phyloP scores from a whole-genome alignment of 2,329 filamentous ascomycete genomes.

The Pseudomassariella vexata region DNA sequence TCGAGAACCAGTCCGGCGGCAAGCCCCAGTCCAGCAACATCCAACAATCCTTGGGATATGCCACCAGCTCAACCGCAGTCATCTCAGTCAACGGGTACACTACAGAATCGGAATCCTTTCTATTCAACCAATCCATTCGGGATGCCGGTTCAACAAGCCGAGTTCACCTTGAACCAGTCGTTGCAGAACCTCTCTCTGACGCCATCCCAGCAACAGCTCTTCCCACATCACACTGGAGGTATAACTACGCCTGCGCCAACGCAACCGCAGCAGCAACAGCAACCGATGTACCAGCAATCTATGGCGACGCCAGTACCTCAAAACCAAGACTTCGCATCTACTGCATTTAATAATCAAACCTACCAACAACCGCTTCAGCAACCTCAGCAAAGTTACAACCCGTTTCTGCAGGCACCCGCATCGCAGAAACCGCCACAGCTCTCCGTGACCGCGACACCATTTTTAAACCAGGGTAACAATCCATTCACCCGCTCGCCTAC shows the following conservation, averaged over 20 bases:
- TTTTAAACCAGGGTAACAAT: conserved; percentile 21
- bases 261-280: no score
- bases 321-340: conserved; percentile 32
- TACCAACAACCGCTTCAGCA: conserved; percentile 34
- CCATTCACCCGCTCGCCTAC: conserved; percentile 26
- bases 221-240: conserved; percentile 71
- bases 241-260: conserved; percentile 35
- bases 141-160: conserved; percentile 35
- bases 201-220: conserved; percentile 39
- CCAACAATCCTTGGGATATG: conserved; percentile 65
- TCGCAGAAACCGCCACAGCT: conserved; percentile 25
- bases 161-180: conserved; percentile 52
- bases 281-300: conserved; percentile 36
- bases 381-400: conserved; percentile 41
- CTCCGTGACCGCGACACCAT: conserved; percentile 20
- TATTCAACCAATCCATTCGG: conserved; percentile 68
- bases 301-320: conserved; percentile 37
- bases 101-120: conserved; percentile 54
- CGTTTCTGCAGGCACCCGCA: conserved; percentile 37
- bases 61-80: conserved; percentile 52
- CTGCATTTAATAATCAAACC: conserved; percentile 36
- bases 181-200: conserved; percentile 73
- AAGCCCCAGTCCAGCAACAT: conserved; percentile 32
- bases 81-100: conserved; percentile 57
- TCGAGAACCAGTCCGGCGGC: conserved; percentile 22